A percentile compares a stretch with the other conserved stretches of the same genome.
Evolutionary conservation across 768 basidiomycete species (phyloP).

Genomic region (Suillus hirtellus): DNA sequence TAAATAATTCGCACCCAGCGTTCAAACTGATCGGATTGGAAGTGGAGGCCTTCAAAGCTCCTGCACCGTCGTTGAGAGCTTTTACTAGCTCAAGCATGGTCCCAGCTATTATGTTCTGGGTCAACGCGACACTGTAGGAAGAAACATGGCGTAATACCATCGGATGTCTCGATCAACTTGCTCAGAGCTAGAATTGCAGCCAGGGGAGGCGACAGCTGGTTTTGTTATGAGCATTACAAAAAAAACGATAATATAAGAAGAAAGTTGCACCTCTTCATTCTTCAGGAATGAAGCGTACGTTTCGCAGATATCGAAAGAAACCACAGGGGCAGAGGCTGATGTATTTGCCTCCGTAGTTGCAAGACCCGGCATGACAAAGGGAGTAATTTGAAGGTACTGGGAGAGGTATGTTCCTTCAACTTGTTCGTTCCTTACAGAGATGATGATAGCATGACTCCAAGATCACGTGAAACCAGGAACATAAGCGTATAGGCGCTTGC

Average conservation of each 20-base stretch:
- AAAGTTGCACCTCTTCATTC: slow-evolving; percentile 60
- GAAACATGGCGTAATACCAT: slow-evolving; percentile 49
- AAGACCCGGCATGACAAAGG: slow-evolving; percentile 3
- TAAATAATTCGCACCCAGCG: slow-evolving; percentile 90
- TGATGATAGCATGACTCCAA: slow-evolving; percentile 1
- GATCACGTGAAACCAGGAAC: neutral
- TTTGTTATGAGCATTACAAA: neutral
- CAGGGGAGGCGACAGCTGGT: slow-evolving; percentile 75
- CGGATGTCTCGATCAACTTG: slow-evolving; percentile 75
- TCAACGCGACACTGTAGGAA: slow-evolving; percentile 2
- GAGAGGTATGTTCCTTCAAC: slow-evolving; percentile 1
- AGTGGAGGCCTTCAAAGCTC: slow-evolving; percentile 57
- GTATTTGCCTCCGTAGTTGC: neutral
- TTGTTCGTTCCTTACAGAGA: neutral
- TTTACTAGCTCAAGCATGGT: slow-evolving; percentile 93
- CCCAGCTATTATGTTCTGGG: slow-evolving; percentile 50
- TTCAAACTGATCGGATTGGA: slow-evolving; percentile 82
- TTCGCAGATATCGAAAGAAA: slow-evolving; percentile 45
- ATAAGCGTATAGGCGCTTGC: neutral
- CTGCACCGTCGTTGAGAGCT: slow-evolving; percentile 76
- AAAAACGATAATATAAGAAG: no score
- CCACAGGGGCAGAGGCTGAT: neutral
- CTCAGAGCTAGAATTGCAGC: slow-evolving; percentile 88
- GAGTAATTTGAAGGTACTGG: slow-evolving; percentile 2
- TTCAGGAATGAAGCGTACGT: slow-evolving; percentile 62